Percentiles rank a stretch among this genome's conserved stretches.
These are phyloP conservation scores for Quercus suber DNA, from an alignment of 306 rosid species.

Conservation along the genomic window DNA sequence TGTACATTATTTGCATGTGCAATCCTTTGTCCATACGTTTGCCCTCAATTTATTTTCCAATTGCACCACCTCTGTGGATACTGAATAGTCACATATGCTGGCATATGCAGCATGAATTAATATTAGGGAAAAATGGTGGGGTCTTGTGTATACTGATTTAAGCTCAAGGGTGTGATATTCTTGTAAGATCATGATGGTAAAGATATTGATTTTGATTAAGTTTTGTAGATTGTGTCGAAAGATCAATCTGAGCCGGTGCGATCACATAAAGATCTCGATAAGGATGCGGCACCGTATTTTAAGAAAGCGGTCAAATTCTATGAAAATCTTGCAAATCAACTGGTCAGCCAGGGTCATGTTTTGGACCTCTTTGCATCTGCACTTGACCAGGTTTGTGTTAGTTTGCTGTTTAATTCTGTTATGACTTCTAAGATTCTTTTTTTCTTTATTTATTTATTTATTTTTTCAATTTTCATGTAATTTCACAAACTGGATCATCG, in stretches of 20 bases:
- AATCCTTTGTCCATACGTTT: too few relatives aligned
- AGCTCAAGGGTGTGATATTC: neutral
- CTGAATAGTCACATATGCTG: too few relatives aligned
- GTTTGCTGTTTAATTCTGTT: slow-evolving; percentile 21
- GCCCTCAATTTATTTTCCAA: too few relatives aligned
- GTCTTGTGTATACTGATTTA: neutral
- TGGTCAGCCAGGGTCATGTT: slow-evolving; percentile 95
- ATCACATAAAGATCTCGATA: slow-evolving; percentile 96
- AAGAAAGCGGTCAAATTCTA: slow-evolving; percentile 90
- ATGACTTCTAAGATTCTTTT: slow-evolving; percentile 1
- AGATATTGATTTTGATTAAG: slow-evolving; percentile 19
- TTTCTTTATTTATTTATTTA: neutral
- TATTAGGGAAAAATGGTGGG: too few relatives aligned
- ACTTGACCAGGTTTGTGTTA: slow-evolving; percentile 84
- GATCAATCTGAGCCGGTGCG: slow-evolving; percentile 93
- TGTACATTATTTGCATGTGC: too few relatives aligned
- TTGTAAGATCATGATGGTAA: slow-evolving; percentile 7
- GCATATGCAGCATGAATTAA: too few relatives aligned
- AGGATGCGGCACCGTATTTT: slow-evolving; percentile 93
- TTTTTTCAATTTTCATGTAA: neutral
- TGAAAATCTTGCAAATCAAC: slow-evolving; percentile 79
- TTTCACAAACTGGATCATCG: neutral
- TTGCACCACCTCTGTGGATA: too few relatives aligned
- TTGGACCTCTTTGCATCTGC: slow-evolving; percentile 95
- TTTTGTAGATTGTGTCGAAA: slow-evolving; percentile 84